Base-by-base conservation (phyloP, 2,329 filamentous ascomycete species). In the Cladosporium austrohemisphaericum region DNA sequence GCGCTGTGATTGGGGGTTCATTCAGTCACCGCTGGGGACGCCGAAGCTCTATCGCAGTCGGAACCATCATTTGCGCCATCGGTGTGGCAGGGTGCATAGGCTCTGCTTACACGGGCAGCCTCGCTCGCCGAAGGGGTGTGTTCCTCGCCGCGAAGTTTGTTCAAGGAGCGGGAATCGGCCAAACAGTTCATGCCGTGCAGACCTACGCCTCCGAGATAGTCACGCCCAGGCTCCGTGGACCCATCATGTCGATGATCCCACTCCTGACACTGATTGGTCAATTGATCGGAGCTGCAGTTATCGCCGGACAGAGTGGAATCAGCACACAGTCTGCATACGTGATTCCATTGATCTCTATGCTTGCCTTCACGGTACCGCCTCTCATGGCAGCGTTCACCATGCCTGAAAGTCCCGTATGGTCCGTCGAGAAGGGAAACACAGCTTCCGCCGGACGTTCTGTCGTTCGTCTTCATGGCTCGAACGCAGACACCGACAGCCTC, bases 121-220 rank as follows among this genome's bases (percentile, higher is more conserved):
- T 38, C n/a, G 22, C 13, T n/a, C 11, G 14, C 13, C 19, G 36
- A 4, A 11, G 36, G 2, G 36, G 36, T 22, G 22, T 38, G 4
- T 38, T 38, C 22, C 65, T 76, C 3, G 64, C 66, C 1, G 74
- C 70, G 29, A 74, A 76, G 50, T 62, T 72, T n/a, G 57, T 75
- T 14, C 71, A 75, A 48, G 74, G 75, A 7, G 58, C 69, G 38
- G 65, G 71, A 1, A 68, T 76, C 29, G 75, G 75, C 10, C 67
- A 72, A 38, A 63, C 75, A 46, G 71, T 71, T 60, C 61, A 65
- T 28, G 66, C 59, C 75, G 77, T 9, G 76, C 80, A 37, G 53
- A 77, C 75, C 0, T 77, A 76, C 61, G 69, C 76, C 55, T 76
- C 74, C 11, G 76, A 78, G 53, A 71, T 75, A n/a, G 60, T 73